phyloP scores from a whole-genome alignment of 768 basidiomycete species.

The Hygrophorus russula region DNA sequence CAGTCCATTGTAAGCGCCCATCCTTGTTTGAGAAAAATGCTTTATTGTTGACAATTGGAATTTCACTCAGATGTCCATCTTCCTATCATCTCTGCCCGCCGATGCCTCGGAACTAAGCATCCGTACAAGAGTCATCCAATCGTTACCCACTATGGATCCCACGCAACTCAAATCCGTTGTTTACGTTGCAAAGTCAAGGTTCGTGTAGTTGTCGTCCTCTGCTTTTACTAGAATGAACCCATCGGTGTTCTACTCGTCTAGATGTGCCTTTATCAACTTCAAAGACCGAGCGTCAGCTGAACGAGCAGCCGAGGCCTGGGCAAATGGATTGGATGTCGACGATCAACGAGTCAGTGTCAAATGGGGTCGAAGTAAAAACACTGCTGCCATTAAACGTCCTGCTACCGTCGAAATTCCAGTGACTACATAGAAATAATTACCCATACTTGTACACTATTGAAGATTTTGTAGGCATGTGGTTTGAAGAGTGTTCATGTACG shows the following conservation, averaged over 20 bases:
- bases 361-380: constrained; percentile 74
- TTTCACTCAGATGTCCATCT: constrained; percentile 69
- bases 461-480: neutral
- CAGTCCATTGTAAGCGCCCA: constrained; percentile 55
- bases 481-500: too few species aligned
- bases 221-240: neutral
- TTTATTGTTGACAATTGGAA: neutral
- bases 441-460: neutral
- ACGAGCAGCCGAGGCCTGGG: constrained; percentile 77
- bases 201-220: constrained; percentile 9
- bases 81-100: constrained; percentile 65
- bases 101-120: constrained; percentile 63
- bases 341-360: constrained; percentile 63
- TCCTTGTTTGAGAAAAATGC: constrained; percentile 1
- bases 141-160: constrained; percentile 52
- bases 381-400: constrained; percentile 20
- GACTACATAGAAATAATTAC: constrained; percentile 3
- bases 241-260: constrained; percentile 18
- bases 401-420: constrained; percentile 12
- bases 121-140: constrained; percentile 58
- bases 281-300: constrained; percentile 76
- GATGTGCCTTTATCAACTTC: constrained; percentile 96
- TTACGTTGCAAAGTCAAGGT: constrained; percentile 75
- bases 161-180: constrained; percentile 73
- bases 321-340: constrained; percentile 83